Evolutionary conservation across 495 filamentous ascomycete species (phyloP).

Genomic region (Podospora fimiseda): DNA sequence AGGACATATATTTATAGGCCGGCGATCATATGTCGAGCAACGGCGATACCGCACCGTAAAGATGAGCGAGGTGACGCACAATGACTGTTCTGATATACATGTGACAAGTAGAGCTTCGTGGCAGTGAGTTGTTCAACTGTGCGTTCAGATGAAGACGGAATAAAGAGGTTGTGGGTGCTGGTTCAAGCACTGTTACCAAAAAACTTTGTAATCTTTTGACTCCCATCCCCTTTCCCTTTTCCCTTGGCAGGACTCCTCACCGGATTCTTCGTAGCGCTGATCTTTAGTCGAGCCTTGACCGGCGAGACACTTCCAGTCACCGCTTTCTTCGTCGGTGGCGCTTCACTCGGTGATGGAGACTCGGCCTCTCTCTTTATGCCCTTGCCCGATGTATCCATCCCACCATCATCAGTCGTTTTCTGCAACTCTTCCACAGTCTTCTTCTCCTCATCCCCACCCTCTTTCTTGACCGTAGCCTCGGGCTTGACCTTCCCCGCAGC

Average conservation of each 20-base stretch:
- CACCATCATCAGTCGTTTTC: constrained; percentile 5
- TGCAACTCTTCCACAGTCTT: constrained; percentile 12
- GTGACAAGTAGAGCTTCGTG: too few species aligned
- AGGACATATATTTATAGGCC: too few species aligned
- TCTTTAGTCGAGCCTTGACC: constrained; percentile 22
- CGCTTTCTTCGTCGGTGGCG: constrained; percentile 41
- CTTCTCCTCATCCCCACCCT: constrained; percentile 22
- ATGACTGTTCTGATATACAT: too few species aligned
- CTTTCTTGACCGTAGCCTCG: constrained; percentile 10
- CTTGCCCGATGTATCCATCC: constrained; percentile 4
- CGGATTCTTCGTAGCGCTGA: constrained; percentile 43
- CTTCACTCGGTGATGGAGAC: constrained; percentile 30
- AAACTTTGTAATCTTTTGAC: constrained; percentile 79
- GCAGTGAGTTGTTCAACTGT: too few species aligned
- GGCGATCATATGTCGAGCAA: too few species aligned
- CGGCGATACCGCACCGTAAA: too few species aligned
- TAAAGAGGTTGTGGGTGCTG: too few species aligned
- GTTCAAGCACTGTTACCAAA: constrained; percentile 55
- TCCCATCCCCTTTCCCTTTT: constrained; percentile 51
- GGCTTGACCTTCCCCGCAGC: constrained; percentile 21
- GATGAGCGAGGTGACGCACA: too few species aligned
- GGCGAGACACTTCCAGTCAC: constrained; percentile 23
- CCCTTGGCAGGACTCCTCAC: constrained; percentile 32
- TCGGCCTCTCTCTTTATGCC: constrained; percentile 56
- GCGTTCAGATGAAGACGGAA: too few species aligned